Conservation (phyloP, 2,329 filamentous ascomycete species). For the Trichoderma koningiopsis region DNA sequence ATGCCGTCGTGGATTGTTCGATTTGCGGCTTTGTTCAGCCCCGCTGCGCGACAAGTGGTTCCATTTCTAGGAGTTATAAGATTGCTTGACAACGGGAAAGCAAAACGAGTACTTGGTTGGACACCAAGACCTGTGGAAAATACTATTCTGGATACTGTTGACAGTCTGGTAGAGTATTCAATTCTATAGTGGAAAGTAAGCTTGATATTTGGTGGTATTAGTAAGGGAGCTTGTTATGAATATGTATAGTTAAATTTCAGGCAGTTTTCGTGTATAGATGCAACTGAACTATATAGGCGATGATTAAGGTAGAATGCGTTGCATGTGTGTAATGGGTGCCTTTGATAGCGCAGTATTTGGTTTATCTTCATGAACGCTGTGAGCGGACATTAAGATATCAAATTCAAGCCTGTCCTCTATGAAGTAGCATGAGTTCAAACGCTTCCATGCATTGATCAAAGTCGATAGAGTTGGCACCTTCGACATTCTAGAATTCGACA, state of each 20-base stretch:
- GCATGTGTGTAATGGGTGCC: no score
- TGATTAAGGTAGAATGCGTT: no score
- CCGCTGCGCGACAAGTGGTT: not conserved
- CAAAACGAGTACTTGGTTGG: conserved; percentile 1
- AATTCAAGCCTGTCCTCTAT: no score
- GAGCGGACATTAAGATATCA: no score
- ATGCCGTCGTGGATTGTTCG: conserved; percentile 9
- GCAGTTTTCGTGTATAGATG: no score
- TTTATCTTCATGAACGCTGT: no score
- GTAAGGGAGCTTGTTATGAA: not conserved
- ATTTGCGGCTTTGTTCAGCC: conserved; percentile 5
- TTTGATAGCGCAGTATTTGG: no score
- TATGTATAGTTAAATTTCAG: not conserved
- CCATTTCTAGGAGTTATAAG: conserved; percentile 7
- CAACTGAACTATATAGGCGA: no score
- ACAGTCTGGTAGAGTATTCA: not conserved
- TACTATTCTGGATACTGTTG: conserved; percentile 5
- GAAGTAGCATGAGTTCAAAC: no score
- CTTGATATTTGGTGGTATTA: not conserved
- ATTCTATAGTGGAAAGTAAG: not conserved
- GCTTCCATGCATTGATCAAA: no score
- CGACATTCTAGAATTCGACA: no score
- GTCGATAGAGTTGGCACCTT: no score
- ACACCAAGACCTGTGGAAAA: not conserved
- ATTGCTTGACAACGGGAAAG: not conserved